Evolutionary conservation across 768 basidiomycete species (phyloP).

Genomic region (Calocybe gangraenosa): DNA sequence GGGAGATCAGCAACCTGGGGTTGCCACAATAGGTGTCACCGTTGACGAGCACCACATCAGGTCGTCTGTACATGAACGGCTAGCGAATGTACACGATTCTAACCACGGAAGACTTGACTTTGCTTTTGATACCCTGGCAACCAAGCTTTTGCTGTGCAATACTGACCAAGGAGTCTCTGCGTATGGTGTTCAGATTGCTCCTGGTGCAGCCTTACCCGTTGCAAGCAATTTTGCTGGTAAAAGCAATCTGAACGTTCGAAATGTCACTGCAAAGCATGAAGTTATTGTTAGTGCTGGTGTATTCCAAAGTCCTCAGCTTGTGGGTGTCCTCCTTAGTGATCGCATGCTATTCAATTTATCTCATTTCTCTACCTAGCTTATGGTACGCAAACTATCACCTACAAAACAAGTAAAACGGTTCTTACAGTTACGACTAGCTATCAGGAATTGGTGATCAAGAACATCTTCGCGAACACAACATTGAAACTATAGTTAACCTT

Average conservation of each 20-base stretch:
- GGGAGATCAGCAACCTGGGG: constrained; percentile 18
- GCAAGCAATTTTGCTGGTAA: constrained; percentile 25
- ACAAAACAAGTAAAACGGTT: not conserved
- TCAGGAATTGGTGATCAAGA: constrained; percentile 30
- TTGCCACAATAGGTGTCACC: constrained; percentile 17
- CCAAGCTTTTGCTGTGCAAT: constrained; percentile 20
- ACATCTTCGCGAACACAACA: constrained; percentile 21
- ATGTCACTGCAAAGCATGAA: constrained; percentile 22
- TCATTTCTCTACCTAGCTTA: constrained; percentile 14
- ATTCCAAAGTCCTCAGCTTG: constrained; percentile 26
- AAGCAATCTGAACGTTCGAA: constrained; percentile 8
- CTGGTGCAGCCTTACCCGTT: constrained; percentile 21
- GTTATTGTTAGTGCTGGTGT: constrained; percentile 25
- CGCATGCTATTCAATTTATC: not conserved
- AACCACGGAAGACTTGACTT: constrained; percentile 15
- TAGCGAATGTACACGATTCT: constrained; percentile 14
- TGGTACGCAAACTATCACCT: constrained; percentile 9
- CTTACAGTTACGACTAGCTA: constrained; percentile 15
- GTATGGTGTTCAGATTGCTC: constrained; percentile 23
- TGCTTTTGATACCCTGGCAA: constrained; percentile 23
- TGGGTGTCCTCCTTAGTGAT: constrained; percentile 6
- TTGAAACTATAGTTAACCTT: constrained; percentile 24
- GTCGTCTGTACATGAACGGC: constrained; percentile 22
- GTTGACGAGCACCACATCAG: constrained; percentile 21
- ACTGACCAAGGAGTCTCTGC: constrained; percentile 11